phyloP scores from a whole-genome alignment of 805 yeast genomes.

The Pichia nanzhaoensis region DNA sequence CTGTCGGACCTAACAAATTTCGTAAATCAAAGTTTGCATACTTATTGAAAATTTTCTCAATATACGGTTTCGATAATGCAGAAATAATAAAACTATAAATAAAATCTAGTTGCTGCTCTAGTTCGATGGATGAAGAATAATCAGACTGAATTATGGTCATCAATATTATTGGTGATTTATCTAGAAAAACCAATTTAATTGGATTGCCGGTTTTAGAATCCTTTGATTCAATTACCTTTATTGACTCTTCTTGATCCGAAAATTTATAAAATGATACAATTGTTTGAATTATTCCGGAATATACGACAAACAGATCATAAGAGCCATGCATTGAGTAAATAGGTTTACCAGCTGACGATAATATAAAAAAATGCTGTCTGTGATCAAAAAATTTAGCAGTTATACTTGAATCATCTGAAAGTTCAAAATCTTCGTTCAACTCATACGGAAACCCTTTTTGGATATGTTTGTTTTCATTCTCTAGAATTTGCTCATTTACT shows the following conservation, averaged over 20 bases:
- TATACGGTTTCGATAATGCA: slow-evolving; percentile 74
- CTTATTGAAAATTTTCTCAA: slow-evolving; percentile 57
- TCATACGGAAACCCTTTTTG: slow-evolving; percentile 7
- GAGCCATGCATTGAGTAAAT: slow-evolving; percentile 72
- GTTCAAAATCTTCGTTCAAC: slow-evolving; percentile 19
- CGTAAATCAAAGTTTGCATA: slow-evolving; percentile 80
- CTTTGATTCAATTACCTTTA: slow-evolving; percentile 48
- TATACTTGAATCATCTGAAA: slow-evolving; percentile 25
- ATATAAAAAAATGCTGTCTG: slow-evolving; percentile 66
- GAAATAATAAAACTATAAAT: slow-evolving; percentile 75
- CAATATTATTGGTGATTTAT: slow-evolving; percentile 62
- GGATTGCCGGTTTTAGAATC: slow-evolving; percentile 19
- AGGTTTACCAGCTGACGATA: slow-evolving; percentile 85
- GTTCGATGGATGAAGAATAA: slow-evolving; percentile 41
- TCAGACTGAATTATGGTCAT: slow-evolving; percentile 58
- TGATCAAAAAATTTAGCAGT: slow-evolving; percentile 29
- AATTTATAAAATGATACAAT: slow-evolving; percentile 63
- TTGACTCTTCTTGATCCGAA: slow-evolving; percentile 25
- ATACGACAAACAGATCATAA: slow-evolving; percentile 59
- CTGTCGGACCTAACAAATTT: slow-evolving; percentile 67
- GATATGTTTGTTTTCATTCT: neutral
- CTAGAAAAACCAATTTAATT: slow-evolving; percentile 50
- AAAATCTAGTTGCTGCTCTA: slow-evolving; percentile 60
- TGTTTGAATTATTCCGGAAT: slow-evolving; percentile 77
- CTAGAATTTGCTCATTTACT: neutral